A percentile compares a stretch with the other conserved stretches of the same genome.
These are phyloP conservation scores for Cercospora sp. DNA, from an alignment of 2,329 filamentous ascomycete genomes.

Conservation along the genomic window DNA sequence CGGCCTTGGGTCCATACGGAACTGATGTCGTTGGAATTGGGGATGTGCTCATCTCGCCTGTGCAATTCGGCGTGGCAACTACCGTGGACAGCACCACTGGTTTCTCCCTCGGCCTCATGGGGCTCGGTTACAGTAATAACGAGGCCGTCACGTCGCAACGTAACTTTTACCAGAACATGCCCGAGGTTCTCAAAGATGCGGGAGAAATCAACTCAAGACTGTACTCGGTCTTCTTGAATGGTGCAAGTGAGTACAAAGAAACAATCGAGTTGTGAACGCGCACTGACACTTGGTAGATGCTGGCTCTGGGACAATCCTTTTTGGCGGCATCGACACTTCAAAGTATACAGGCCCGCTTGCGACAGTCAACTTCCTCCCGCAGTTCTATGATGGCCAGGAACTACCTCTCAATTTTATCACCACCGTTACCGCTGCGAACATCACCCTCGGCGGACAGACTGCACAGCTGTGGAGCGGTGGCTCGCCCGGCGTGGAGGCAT, in stretches of 20 bases:
- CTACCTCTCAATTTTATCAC: slow-evolving; percentile 32
- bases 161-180: slow-evolving; percentile 37
- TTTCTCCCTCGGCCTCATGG: slow-evolving; percentile 37
- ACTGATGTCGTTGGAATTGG: slow-evolving; percentile 36
- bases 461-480: slow-evolving; percentile 29
- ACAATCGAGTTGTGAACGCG: no score
- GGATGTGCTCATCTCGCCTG: slow-evolving; percentile 32
- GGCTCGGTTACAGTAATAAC: slow-evolving; percentile 34
- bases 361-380: slow-evolving; percentile 37
- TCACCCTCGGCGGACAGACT: slow-evolving; percentile 23
- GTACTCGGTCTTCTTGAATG: slow-evolving; percentile 39
- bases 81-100: slow-evolving; percentile 33
- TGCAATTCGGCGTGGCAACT: slow-evolving; percentile 37
- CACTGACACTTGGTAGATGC: slow-evolving; percentile 7
- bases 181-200: slow-evolving; percentile 33
- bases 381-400: slow-evolving; percentile 14
- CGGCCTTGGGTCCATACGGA: slow-evolving; percentile 33
- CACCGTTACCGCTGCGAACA: slow-evolving; percentile 33
- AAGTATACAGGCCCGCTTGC: slow-evolving; percentile 36
- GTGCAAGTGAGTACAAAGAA: slow-evolving; percentile 16
- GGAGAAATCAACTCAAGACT: slow-evolving; percentile 36
- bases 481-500: slow-evolving; percentile 22
- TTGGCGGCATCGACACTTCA: slow-evolving; percentile 39
- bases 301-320: slow-evolving; percentile 37
- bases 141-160: slow-evolving; percentile 29